A percentile compares a stretch with the other conserved stretches of the same genome.
phyloP scores from a whole-genome alignment of 2,329 filamentous ascomycete species.

The Trichoderma hamatum region DNA sequence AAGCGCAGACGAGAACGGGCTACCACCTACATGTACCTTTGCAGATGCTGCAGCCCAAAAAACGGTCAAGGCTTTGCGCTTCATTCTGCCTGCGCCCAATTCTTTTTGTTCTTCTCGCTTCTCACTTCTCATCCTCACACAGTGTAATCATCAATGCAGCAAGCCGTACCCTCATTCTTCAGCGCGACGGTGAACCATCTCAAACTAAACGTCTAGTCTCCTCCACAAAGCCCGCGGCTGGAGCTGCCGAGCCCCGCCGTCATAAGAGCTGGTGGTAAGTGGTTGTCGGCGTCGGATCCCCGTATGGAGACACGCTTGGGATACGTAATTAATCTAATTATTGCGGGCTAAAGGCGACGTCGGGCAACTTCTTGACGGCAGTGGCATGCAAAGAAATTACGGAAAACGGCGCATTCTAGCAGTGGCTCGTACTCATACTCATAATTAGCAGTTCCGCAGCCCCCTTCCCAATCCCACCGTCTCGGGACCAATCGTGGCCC shows the following conservation, averaged over 20 bases:
- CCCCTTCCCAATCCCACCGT: constrained; percentile 5
- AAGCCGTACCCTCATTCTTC: neutral
- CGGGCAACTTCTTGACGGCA: neutral
- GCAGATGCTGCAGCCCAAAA: neutral
- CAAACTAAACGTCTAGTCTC: neutral
- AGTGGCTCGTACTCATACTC: neutral
- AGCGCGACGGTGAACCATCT: neutral
- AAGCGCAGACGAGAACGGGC: neutral
- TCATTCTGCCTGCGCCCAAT: neutral
- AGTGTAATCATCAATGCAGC: neutral
- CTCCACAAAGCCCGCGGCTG: neutral
- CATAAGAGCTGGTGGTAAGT: neutral
- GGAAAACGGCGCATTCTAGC: neutral
- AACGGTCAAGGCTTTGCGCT: neutral
- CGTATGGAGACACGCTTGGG: neutral
- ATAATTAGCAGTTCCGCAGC: neutral
- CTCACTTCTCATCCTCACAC: neutral
- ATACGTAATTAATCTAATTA: neutral
- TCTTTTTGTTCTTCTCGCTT: neutral
- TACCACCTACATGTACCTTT: neutral
- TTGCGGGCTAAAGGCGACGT: neutral
- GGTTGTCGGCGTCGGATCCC: neutral
- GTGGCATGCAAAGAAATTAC: neutral
- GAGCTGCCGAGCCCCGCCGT: constrained; percentile 7
- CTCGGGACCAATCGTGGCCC: constrained; percentile 18